A percentile compares a stretch with the other conserved stretches of the same genome.
phyloP scores from a whole-genome alignment of 441 rosid genomes.

The Corymbia citriodora region DNA sequence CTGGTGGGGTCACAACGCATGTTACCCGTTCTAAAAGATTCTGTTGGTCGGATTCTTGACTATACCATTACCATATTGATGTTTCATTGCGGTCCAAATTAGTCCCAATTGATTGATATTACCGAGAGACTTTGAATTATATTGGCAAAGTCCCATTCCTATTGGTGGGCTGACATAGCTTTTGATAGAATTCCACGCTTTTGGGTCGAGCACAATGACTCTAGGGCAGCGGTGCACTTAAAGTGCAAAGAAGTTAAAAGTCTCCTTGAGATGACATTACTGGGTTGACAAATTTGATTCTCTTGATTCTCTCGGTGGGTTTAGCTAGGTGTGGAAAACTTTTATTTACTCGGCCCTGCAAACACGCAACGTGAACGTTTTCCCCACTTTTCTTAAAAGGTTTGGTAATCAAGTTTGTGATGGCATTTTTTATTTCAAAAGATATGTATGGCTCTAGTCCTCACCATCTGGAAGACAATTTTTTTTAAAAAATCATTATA shows the following conservation, averaged over 20 bases:
- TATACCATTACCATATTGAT: not conserved
- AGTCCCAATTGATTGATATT: not conserved
- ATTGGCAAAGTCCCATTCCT: not conserved
- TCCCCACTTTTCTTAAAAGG: no score
- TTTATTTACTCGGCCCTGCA: fast-evolving
- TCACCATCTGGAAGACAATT: fast-evolving
- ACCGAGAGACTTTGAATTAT: not conserved
- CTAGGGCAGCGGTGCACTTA: not conserved
- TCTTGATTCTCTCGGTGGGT: not conserved
- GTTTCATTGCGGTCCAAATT: not conserved
- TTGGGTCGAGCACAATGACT: fast-evolving
- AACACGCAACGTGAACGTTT: not conserved
- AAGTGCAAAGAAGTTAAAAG: no score
- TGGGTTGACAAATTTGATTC: no score
- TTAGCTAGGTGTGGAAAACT: not conserved
- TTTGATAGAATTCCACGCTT: not conserved
- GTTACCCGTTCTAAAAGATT: not conserved
- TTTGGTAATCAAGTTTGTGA: not conserved
- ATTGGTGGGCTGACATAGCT: not conserved
- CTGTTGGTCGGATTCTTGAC: not conserved
- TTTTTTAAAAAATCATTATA: no score
- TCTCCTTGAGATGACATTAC: not conserved
- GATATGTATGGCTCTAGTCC: not conserved
- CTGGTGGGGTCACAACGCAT: not conserved
- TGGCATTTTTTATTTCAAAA: not conserved